Conservation (phyloP, 495 filamentous ascomycete genomes). For the Chaetomium fimeti region DNA sequence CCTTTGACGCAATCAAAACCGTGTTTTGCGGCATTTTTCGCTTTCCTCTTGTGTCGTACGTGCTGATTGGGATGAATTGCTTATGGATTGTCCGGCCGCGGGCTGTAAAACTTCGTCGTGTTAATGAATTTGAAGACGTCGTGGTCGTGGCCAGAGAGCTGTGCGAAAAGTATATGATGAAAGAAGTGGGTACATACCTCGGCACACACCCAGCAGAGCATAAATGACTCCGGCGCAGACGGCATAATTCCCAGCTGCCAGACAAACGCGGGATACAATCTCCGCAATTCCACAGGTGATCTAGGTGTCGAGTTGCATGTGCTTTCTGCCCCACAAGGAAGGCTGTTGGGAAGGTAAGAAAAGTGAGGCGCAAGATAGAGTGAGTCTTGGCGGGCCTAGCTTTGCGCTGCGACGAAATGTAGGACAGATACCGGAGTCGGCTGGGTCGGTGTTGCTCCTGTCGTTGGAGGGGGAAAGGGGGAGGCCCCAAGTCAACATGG, state of each 20-base stretch:
- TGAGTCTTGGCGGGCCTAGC: background rate
- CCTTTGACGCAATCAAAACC: background rate
- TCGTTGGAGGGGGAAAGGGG: background rate
- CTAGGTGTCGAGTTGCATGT: background rate
- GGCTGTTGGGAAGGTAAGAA: background rate
- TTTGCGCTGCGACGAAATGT: background rate
- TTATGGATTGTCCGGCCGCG: background rate
- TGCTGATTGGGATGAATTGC: background rate
- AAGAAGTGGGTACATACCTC: no score
- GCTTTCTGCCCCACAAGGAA: background rate
- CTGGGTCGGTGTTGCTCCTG: background rate
- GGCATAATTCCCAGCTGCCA: no score
- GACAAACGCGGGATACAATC: no score
- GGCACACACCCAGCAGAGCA: no score
- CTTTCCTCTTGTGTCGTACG: background rate
- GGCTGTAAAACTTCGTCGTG: background rate
- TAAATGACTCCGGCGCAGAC: no score
- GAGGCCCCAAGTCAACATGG: background rate
- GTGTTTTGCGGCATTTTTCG: constrained; percentile 3
- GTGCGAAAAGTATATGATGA: background rate
- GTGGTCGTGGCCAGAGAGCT: background rate
- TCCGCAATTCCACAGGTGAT: no score
- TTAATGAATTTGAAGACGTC: background rate
- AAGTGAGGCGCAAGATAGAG: background rate
- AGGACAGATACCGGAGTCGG: background rate